Evolutionary conservation across 371 early-diverging fungal species (phyloP).

Genomic region (Spraguea lophii): DNA sequence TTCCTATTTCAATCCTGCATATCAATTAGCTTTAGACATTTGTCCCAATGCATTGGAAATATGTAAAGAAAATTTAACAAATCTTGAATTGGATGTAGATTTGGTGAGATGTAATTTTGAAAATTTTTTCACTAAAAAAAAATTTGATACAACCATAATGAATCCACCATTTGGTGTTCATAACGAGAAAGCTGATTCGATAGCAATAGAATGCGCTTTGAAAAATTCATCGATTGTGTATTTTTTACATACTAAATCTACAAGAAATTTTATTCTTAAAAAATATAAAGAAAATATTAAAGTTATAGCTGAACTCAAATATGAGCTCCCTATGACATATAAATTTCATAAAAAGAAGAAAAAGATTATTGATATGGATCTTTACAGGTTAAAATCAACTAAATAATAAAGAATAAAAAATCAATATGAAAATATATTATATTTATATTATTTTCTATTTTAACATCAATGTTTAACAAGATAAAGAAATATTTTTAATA

Average conservation of each 20-base stretch:
- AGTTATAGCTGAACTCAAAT: constrained; percentile 33
- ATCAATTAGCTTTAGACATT: constrained; percentile 26
- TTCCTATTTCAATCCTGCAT: constrained; percentile 17
- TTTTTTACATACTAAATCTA: constrained; percentile 39
- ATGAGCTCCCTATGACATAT: constrained; percentile 36
- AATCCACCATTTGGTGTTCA: constrained; percentile 45
- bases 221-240: constrained; percentile 22
- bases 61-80: constrained; percentile 15
- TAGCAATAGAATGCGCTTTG: constrained; percentile 31
- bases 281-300: constrained; percentile 21
- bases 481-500: too few species aligned
- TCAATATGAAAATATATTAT: too few species aligned
- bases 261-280: constrained; percentile 30
- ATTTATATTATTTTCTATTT: too few species aligned
- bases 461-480: too few species aligned
- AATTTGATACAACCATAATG: constrained; percentile 28
- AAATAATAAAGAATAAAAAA: too few species aligned
- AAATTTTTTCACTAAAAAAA: neutral
- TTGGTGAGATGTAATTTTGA: neutral
- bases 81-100: constrained; percentile 5
- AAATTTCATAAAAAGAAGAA: constrained; percentile 37
- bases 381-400: constrained; percentile 21
- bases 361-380: constrained; percentile 28
- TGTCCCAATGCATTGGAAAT: constrained; percentile 11
- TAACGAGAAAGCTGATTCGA: constrained; percentile 31